Conservation (phyloP, 345 rosid species). For the Arabis hirsuta region DNA sequence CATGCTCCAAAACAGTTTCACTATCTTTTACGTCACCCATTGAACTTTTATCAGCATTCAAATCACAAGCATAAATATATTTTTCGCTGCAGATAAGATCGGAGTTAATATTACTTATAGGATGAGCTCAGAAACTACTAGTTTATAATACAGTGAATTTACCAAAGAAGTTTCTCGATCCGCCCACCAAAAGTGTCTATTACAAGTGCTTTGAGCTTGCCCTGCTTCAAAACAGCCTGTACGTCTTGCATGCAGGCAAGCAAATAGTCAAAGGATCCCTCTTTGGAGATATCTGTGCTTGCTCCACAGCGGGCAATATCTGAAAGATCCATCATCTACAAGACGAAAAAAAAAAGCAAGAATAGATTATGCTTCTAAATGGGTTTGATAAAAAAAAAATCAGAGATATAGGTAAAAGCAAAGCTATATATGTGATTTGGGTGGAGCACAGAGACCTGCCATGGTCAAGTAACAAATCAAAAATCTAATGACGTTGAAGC, state of each 20-base stretch:
- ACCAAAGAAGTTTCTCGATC: constrained; percentile 76
- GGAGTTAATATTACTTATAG: constrained; percentile 12
- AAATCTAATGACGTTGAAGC: constrained; percentile 18
- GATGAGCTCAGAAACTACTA: constrained; percentile 23
- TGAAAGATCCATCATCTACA: constrained; percentile 80
- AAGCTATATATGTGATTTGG: constrained; percentile 3
- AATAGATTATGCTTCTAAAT: not conserved
- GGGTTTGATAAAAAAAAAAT: not conserved
- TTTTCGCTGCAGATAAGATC: constrained; percentile 63
- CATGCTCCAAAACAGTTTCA: constrained; percentile 53
- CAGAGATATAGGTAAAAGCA: not conserved
- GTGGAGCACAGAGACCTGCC: constrained; percentile 1
- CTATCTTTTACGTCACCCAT: constrained; percentile 44
- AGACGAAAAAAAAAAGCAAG: constrained; percentile 7
- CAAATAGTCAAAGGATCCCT: constrained; percentile 63
- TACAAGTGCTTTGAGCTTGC: constrained; percentile 78
- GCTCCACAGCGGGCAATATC: constrained; percentile 87
- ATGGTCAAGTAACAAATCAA: constrained; percentile 15
- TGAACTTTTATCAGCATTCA: constrained; percentile 50
- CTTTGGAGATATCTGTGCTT: constrained; percentile 60
- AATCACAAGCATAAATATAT: constrained; percentile 68
- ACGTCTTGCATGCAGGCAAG: constrained; percentile 85
- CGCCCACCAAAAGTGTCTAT: constrained; percentile 83
- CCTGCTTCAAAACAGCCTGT: constrained; percentile 66
- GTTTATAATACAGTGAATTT: constrained; percentile 24